phyloP scores from a whole-genome alignment of 139 green algal species.

The Medakamo hakoo region DNA sequence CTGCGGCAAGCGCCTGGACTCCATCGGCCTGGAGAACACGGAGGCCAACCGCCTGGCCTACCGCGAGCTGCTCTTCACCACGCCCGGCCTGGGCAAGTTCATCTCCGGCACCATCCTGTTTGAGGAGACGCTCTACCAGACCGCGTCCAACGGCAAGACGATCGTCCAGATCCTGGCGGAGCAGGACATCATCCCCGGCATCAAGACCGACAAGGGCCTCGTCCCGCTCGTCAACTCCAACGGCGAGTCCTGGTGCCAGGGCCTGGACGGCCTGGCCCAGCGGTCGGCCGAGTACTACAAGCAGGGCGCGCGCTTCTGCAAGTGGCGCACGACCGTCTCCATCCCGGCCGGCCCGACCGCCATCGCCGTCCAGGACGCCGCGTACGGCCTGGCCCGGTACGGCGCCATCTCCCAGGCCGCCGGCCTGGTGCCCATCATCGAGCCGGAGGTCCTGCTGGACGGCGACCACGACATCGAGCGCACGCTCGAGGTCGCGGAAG shows the following conservation, averaged over 20 bases:
- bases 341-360: slow-evolving; percentile 57
- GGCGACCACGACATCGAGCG: slow-evolving; percentile 78
- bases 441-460: slow-evolving; percentile 97
- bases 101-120: slow-evolving; percentile 89
- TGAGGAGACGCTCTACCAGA: slow-evolving; percentile 99
- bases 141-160: slow-evolving; percentile 50
- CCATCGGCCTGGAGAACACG: slow-evolving; percentile 97
- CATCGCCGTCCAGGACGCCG: slow-evolving; percentile 74
- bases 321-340: slow-evolving; percentile 88
- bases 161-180: slow-evolving; percentile 78
- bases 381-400: slow-evolving; percentile 96
- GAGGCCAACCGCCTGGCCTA: slow-evolving; percentile 94
- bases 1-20: slow-evolving; percentile 69
- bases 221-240: slow-evolving; percentile 82
- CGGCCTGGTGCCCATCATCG: slow-evolving; percentile 93
- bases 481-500: slow-evolving; percentile 71
- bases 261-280: slow-evolving; percentile 79
- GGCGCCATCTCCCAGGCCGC: slow-evolving; percentile 83
- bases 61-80: slow-evolving; percentile 85
- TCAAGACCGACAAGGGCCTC: slow-evolving; percentile 96
- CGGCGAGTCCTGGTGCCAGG: slow-evolving; percentile 87
- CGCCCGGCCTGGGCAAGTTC: slow-evolving; percentile 78
- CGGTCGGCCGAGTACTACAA: slow-evolving; percentile 96
- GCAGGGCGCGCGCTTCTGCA: slow-evolving; percentile 87
- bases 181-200: slow-evolving; percentile 67